Base-by-base conservation (phyloP, 306 rosid species). In the Gastrolobium bilobum region DNA sequence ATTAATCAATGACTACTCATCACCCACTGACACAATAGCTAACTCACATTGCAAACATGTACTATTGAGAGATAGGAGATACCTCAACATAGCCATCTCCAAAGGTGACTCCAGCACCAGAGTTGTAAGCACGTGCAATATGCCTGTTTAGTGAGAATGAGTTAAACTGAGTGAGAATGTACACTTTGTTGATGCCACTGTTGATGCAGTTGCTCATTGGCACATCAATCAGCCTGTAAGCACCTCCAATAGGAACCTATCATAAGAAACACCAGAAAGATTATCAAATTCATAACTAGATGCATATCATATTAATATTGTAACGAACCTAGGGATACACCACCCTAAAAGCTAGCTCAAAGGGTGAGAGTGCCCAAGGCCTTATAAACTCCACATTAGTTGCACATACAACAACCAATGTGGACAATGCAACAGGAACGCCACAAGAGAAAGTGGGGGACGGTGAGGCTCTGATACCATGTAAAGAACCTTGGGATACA, bases 191-290 rank as follows among this genome's bases (percentile, higher is more conserved):
- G 87, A 94, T 92, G 50, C 99, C 99, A 86, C 97, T 88, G 68
- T 92, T 94, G 67, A 95, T 95, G 87, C 99, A 95, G 79, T 95
- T 95, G 85, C 99, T 95, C 99, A 95, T 92, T 54, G 98, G 99
- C 73, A 95, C 97, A 82, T 95, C 99, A 53, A 95, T 95, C 50
- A 95, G 84, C 84, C 98, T 84, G 86, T 95, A 95, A 43, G 97
- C 87, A 65, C 98, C 99, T 52, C 96, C 99, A 26, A 91, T 92
- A 15, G 99, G 90, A 60, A 95, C 98, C 97, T 90, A 63, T 13
- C 65, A 81, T 30, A 68, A 33, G 61, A 79, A 73, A 54, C n/a
- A 15, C 33, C 71, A 82, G 4, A 65, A 64, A 67, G 15, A 80
- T 77, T 30, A 4, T 26, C 26, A 71, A 81, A 75, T 75, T 70